Conservation (phyloP, 176 grass and related monocot genomes). For the Melocanna baccifera region DNA sequence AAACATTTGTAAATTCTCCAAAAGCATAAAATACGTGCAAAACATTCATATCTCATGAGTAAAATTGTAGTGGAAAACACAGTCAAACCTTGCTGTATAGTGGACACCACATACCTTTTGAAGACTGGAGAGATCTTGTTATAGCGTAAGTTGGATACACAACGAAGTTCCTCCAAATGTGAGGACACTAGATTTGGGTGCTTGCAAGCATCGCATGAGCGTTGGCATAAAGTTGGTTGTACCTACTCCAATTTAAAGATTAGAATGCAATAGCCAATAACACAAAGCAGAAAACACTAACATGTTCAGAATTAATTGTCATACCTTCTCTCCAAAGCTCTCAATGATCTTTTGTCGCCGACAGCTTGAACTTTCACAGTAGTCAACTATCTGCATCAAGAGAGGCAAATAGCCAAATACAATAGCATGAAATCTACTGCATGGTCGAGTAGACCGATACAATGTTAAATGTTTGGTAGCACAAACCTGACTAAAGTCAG, state of each 20-base stretch:
- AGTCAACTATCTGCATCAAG: constrained; percentile 68
- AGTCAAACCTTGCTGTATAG: not conserved
- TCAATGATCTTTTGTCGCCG: constrained; percentile 75
- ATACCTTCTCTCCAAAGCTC: constrained; percentile 86
- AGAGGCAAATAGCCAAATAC: constrained; percentile 32
- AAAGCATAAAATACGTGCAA: not conserved
- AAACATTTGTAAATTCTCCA: not conserved
- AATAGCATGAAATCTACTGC: not conserved
- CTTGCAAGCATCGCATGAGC: constrained; percentile 82
- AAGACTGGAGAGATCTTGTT: constrained; percentile 61
- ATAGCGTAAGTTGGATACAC: constrained; percentile 45
- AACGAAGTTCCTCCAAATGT: constrained; percentile 55
- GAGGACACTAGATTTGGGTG: constrained; percentile 63
- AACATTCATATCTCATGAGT: not conserved
- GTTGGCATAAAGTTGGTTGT: constrained; percentile 70
- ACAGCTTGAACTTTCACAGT: constrained; percentile 81
- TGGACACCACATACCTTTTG: constrained; percentile 40
- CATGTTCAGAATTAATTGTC: not conserved
- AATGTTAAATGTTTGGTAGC: constrained; percentile 12
- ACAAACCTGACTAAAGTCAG: constrained; percentile 79
- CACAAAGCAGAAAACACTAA: constrained; percentile 21
- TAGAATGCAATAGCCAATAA: constrained; percentile 32
- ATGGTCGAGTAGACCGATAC: constrained; percentile 3
- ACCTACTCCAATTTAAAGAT: constrained; percentile 50
- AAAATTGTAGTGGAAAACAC: not conserved